Evolutionary conservation across 2,329 filamentous ascomycete species (phyloP), one percentile per base, ranked within the genome.

Genomic region (Cadophora sp.): DNA sequence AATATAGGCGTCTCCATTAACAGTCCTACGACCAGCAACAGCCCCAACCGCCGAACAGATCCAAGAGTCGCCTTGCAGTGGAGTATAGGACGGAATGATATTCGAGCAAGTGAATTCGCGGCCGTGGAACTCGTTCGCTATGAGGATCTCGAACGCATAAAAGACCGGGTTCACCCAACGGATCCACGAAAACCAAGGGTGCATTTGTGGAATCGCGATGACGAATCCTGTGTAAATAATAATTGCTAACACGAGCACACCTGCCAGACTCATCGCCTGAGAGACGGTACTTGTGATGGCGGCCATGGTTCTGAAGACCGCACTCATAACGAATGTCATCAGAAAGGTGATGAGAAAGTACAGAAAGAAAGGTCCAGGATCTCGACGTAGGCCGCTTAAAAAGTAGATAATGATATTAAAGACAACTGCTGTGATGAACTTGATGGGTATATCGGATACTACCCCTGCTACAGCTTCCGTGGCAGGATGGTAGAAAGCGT

Each of bases 371-470:
- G 90, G 82, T 1, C 90, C 91, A 0, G 92, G 83, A 73, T 92
- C 89, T 53, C 74, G 60, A 65, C 72, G 68, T 40, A 97, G 81
- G 69, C 93, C 91, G 0, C 92, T 90, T 86, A 97, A 89, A 80
- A 97, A 97, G 81, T 97, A 97, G 1, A 97, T 80, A 1, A 89
- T 86, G 55, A 94, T 64, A 77, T 97, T 97, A 84, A 97, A 97
- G 12, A 87, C 81, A 71, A 96, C 85, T 0, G 88, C 81, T 75
- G 94, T 94, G 16, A 80, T 26, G 12, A 97, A 81, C 80, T 96
- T 97, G 79, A 94, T 93, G 0, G 94, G 94, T 80, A 97, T 82
- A 73, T 97, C 94, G 69, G 88, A 91, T 31, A 97, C 81, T 89
- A 97, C 96, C 16, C 92, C 95, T 0, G 94, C 89, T 59, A 95